Conservation (phyloP, 805 yeast genomes). For the Ascoidea asiatica region DNA sequence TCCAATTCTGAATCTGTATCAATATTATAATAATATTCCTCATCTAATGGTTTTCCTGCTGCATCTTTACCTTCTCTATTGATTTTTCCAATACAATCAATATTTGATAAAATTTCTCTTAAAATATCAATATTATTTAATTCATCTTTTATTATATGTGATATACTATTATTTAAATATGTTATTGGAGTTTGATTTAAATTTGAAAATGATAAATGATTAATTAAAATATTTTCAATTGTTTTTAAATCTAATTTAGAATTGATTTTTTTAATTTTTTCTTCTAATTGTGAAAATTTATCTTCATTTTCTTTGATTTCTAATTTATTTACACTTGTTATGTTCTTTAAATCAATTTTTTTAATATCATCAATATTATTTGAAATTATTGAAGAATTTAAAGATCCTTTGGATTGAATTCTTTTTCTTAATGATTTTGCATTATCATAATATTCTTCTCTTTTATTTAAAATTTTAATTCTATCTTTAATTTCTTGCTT, state of each 20-base stretch:
- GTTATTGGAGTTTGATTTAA: slow-evolving; percentile 80
- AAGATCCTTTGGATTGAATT: not conserved
- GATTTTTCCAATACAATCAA: slow-evolving; percentile 72
- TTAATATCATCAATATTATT: not conserved
- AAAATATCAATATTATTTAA: slow-evolving; percentile 23
- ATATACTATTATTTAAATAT: slow-evolving; percentile 27
- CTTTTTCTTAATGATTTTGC: not conserved
- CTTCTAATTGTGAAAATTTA: too few species aligned
- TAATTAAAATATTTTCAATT: slow-evolving; percentile 53
- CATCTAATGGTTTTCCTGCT: slow-evolving; percentile 87
- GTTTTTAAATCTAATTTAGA: slow-evolving; percentile 25
- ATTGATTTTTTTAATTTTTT: too few species aligned
- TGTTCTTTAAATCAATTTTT: too few species aligned
- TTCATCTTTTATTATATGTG: slow-evolving; percentile 31
- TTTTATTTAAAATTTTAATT: slow-evolving; percentile 83
- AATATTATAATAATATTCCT: slow-evolving; percentile 82
- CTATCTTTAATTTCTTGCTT: slow-evolving; percentile 88
- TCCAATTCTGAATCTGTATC: slow-evolving; percentile 67
- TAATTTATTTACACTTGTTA: too few species aligned
- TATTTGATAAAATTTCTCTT: slow-evolving; percentile 27
- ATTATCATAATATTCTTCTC: slow-evolving; percentile 43
- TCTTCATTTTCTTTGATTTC: not conserved
- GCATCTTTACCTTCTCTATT: slow-evolving; percentile 90
- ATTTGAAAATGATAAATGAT: slow-evolving; percentile 84
- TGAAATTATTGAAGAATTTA: not conserved